Conservation (phyloP, 2,329 filamentous ascomycete species). For the Elsinoe necatrix region DNA sequence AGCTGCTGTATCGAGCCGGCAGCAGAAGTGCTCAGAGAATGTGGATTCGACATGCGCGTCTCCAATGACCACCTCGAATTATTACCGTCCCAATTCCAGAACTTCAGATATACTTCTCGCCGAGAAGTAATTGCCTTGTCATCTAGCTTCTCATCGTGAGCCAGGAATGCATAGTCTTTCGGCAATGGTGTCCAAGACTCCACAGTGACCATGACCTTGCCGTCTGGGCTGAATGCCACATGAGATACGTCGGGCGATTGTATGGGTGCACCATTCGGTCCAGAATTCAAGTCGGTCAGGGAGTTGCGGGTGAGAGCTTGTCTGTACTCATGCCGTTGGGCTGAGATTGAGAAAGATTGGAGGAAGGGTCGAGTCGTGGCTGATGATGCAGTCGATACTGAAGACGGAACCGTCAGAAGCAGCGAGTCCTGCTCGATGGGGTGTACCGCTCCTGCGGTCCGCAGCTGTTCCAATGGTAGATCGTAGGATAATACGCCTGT, state of each 20-base stretch:
- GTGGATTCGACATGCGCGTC: conserved; percentile 75
- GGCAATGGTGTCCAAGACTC: conserved; percentile 79
- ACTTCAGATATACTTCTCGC: conserved; percentile 76
- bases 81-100: conserved; percentile 64
- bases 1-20: conserved; percentile 60
- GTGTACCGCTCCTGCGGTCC: conserved; percentile 27
- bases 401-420: conserved; percentile 40
- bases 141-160: conserved; percentile 31
- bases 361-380: conserved; percentile 49
- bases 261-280: conserved; percentile 61
- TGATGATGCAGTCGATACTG: conserved; percentile 23
- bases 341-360: conserved; percentile 79
- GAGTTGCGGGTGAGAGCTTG: conserved; percentile 87
- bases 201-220: conserved; percentile 81
- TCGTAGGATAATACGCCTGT: conserved; percentile 47
- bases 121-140: conserved; percentile 39
- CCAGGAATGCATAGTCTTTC: conserved; percentile 56
- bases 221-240: conserved; percentile 68
- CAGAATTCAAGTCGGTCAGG: conserved; percentile 69
- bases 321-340: conserved; percentile 67
- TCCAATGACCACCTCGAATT: conserved; percentile 60
- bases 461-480: conserved; percentile 25
- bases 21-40: conserved; percentile 44
- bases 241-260: conserved; percentile 69
- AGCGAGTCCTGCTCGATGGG: conserved; percentile 35